Conservation (phyloP, 306 rosid species). For the Prunus persica region Prunus_persica_NCBIv2 NC_034012.1:6585001-6585500, state of each 20-base stretch:
- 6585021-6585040: constrained; percentile 19
- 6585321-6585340: neutral
- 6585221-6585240: constrained; percentile 31
- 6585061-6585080: constrained; percentile 36
- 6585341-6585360: constrained; percentile 39
- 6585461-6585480: neutral
- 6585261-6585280: constrained; percentile 51
- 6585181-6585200: neutral
- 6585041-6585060: constrained; percentile 34
- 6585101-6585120: constrained; percentile 34
- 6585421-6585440: constrained; percentile 18
- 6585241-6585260: constrained; percentile 42
- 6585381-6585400: constrained; percentile 30
- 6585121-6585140: constrained; percentile 21
- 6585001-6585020: constrained; percentile 27
- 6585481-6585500: neutral
- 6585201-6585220: constrained; percentile 28
- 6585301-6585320: constrained; percentile 7
- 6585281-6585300: constrained; percentile 11
- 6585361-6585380: constrained; percentile 11
- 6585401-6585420: constrained; percentile 8
- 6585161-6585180: neutral
- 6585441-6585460: constrained; percentile 8
- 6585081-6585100: constrained; percentile 43
- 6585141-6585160: constrained; percentile 8